Evolutionary conservation across 768 basidiomycete species (phyloP).

Genomic region (Amanita molliuscula): DNA sequence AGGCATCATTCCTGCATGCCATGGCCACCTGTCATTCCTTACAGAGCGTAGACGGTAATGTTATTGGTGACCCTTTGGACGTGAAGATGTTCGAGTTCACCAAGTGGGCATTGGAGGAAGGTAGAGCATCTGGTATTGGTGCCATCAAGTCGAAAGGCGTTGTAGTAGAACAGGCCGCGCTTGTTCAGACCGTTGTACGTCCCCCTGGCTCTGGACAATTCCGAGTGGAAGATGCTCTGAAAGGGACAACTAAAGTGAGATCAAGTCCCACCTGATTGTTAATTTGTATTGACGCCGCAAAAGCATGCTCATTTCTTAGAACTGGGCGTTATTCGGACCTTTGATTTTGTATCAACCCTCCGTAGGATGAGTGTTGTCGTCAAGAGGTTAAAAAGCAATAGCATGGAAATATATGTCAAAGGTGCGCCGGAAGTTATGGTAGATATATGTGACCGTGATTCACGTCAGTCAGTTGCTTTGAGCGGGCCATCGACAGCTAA

Average conservation of each 20-base stretch:
- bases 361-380: constrained; percentile 97
- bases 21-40: constrained; percentile 94
- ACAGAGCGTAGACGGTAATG: constrained; percentile 76
- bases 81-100: constrained; percentile 99
- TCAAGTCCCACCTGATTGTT: background rate
- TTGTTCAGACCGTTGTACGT: constrained; percentile 94
- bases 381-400: constrained; percentile 84
- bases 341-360: constrained; percentile 90
- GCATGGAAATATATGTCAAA: constrained; percentile 98
- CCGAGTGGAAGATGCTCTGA: constrained; percentile 87
- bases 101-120: constrained; percentile 93
- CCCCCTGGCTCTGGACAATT: constrained; percentile 92
- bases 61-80: constrained; percentile 95
- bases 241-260: constrained; percentile 66
- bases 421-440: constrained; percentile 98
- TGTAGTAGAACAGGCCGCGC: constrained; percentile 64
- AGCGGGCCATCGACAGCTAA: background rate
- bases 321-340: constrained; percentile 90
- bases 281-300: background rate
- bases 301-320: constrained; percentile 97
- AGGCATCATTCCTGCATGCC: constrained; percentile 83
- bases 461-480: constrained; percentile 50
- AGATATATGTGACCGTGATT: constrained; percentile 86
- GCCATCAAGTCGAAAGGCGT: constrained; percentile 57
- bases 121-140: constrained; percentile 57